These are phyloP conservation scores for Eustoma russellianum DNA, from an alignment of 257 asterid species.

Conservation along the genomic window DNA sequence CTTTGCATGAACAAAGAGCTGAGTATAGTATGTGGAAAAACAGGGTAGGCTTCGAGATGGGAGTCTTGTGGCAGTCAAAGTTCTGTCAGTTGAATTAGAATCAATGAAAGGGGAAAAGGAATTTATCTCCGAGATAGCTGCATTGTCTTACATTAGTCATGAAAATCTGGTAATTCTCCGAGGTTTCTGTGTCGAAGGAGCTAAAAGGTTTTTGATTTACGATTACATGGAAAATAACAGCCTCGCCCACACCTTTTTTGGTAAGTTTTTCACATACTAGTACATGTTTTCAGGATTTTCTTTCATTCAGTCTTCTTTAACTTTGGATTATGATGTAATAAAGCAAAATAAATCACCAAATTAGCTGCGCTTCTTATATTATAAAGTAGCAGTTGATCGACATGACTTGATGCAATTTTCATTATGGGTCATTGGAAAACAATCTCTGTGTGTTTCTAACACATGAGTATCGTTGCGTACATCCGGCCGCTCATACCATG, in stretches of 20 bases:
- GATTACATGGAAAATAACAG: constrained; percentile 68
- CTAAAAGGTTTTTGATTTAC: constrained; percentile 51
- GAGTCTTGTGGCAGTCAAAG: constrained; percentile 52
- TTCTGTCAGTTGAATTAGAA: constrained; percentile 45
- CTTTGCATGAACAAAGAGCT: neutral
- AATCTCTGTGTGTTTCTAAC: too few species aligned
- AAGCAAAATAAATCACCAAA: too few species aligned
- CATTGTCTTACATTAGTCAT: constrained; percentile 53
- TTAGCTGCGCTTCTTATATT: too few species aligned
- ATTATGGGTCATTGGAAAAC: too few species aligned
- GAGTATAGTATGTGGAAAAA: neutral
- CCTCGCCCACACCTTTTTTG: constrained; percentile 46
- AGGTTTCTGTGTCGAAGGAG: constrained; percentile 66
- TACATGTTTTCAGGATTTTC: neutral
- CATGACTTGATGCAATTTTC: too few species aligned
- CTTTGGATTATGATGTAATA: too few species aligned
- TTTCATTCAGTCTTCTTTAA: neutral
- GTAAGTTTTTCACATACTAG: constrained; percentile 13
- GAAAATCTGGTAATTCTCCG: constrained; percentile 51
- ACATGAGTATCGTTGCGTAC: too few species aligned
- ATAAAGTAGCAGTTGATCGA: too few species aligned
- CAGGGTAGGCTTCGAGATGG: constrained; percentile 56
- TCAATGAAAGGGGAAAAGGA: constrained; percentile 70
- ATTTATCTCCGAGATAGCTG: constrained; percentile 59
- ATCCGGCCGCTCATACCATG: too few species aligned